A percentile compares a stretch with the other conserved stretches of the same genome.
phyloP scores from a whole-genome alignment of 345 rosid species.

The Citrus australasica region DNA sequence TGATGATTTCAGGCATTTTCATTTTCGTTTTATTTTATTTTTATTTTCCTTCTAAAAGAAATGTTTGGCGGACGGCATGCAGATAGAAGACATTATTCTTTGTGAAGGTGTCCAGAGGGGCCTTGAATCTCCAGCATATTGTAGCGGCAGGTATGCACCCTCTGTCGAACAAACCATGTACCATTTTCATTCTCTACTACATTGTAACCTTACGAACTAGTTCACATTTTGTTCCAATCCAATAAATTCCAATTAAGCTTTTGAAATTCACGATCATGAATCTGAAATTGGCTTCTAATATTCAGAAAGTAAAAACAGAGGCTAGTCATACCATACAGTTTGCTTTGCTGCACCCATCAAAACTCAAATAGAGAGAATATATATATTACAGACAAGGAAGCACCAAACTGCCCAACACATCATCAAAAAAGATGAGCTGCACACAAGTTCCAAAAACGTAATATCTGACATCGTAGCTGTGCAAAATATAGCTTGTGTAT shows the following conservation, averaged over 20 bases:
- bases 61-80: constrained; percentile 6
- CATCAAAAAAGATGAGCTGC: no score
- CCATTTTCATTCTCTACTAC: constrained; percentile 62
- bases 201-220: constrained; percentile 34
- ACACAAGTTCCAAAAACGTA: no score
- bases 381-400: no score
- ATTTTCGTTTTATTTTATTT: background rate
- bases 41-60: background rate
- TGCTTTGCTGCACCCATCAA: no score
- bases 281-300: no score
- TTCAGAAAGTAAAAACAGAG: no score
- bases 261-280: no score
- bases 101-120: constrained; percentile 86
- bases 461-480: background rate
- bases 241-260: no score
- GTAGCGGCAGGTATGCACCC: constrained; percentile 67
- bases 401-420: no score
- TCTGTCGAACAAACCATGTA: constrained; percentile 70
- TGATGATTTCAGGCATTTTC: background rate
- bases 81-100: constrained; percentile 71
- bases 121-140: constrained; percentile 66
- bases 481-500: background rate
- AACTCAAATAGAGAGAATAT: no score
- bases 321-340: no score
- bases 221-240: no score